These are phyloP conservation scores for Rosa chinensis DNA, from an alignment of 306 rosid species.

Conservation along the genomic window DNA sequence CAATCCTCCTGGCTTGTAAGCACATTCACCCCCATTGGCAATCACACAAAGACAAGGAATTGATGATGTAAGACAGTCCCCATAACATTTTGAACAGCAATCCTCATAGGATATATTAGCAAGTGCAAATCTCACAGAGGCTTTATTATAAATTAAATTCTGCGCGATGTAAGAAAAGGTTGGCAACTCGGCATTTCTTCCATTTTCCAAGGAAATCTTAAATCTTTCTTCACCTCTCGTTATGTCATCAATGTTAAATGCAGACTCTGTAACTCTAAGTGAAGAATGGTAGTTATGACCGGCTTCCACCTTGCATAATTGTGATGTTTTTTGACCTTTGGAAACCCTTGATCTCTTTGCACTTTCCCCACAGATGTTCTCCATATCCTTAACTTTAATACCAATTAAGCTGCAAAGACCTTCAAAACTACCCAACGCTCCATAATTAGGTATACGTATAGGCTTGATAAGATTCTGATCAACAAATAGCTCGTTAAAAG, in stretches of 20 bases:
- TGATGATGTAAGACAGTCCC: conserved; percentile 21
- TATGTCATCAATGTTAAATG: conserved; percentile 19
- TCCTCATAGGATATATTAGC: conserved; percentile 3
- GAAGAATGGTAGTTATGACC: background rate
- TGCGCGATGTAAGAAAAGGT: background rate
- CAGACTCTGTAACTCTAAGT: background rate
- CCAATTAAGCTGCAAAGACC: too few species aligned
- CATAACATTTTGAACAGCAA: conserved; percentile 16
- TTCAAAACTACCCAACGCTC: too few species aligned
- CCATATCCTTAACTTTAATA: too few species aligned
- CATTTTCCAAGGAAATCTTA: conserved; percentile 5
- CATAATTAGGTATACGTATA: too few species aligned
- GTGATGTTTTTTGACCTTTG: background rate
- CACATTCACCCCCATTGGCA: conserved; percentile 21
- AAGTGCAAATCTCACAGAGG: conserved; percentile 17
- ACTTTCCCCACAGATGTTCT: too few species aligned
- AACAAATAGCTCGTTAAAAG: too few species aligned
- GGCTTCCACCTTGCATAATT: background rate
- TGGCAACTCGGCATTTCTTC: background rate
- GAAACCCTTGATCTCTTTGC: too few species aligned
- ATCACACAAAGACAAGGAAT: conserved; percentile 14
- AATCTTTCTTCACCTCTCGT: conserved; percentile 21
- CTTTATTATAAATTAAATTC: conserved; percentile 9
- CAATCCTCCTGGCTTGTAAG: conserved; percentile 18
- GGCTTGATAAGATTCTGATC: too few species aligned